Evolutionary conservation across 2,329 filamentous ascomycete species (phyloP).

Genomic region (Grosmannia clavigera): DNA sequence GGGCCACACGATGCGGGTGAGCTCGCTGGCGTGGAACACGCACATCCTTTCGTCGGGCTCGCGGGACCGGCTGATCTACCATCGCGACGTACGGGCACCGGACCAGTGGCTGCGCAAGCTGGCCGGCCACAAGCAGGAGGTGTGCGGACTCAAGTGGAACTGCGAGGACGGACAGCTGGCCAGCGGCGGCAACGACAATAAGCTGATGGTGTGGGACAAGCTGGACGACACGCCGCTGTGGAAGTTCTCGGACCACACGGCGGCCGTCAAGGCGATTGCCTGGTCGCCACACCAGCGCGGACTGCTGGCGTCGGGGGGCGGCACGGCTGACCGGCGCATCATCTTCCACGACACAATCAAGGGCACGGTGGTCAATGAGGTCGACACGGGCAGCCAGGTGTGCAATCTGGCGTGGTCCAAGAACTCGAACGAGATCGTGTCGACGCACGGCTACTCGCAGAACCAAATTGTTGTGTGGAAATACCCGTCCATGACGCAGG

Average conservation of each 20-base stretch:
- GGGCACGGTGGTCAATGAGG: conserved; percentile 69
- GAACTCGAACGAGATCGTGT: conserved; percentile 95
- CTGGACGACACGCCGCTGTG: conserved; percentile 82
- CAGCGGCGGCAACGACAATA: conserved; percentile 96
- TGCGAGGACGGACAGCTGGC: conserved; percentile 90
- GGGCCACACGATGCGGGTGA: conserved; percentile 85
- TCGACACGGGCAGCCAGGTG: conserved; percentile 97
- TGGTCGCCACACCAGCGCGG: conserved; percentile 96
- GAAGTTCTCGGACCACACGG: conserved; percentile 90
- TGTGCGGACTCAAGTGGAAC: conserved; percentile 95
- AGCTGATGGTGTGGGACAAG: conserved; percentile 97
- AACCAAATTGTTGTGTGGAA: conserved; percentile 99
- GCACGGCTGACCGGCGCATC: conserved; percentile 89
- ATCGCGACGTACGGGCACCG: conserved; percentile 85
- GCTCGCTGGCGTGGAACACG: conserved; percentile 92
- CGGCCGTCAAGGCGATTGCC: conserved; percentile 92
- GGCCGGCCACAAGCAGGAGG: conserved; percentile 93
- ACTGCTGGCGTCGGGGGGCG: conserved; percentile 87
- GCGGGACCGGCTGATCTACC: conserved; percentile 83
- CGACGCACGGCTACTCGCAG: conserved; percentile 92
- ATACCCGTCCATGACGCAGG: conserved; percentile 95
- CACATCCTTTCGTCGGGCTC: conserved; percentile 95
- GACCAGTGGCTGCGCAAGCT: conserved; percentile 83
- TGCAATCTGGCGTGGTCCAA: conserved; percentile 97
- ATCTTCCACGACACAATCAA: conserved; percentile 95